A percentile compares a stretch with the other conserved stretches of the same genome.
Evolutionary conservation across 257 asterid species (phyloP).

Genomic region (Salvia rosmarinus): DNA sequence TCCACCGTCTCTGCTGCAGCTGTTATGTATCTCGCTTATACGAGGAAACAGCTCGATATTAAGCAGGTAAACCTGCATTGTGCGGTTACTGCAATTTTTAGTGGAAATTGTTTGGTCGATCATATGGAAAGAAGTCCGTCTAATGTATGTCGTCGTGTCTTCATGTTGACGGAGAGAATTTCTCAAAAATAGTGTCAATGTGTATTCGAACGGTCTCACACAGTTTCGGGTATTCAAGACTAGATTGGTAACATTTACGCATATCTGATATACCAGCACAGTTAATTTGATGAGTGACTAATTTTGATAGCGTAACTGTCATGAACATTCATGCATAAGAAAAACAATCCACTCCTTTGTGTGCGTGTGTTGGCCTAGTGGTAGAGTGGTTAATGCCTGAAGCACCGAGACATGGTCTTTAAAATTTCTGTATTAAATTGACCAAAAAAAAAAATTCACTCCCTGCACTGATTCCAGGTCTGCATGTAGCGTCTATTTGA

Average conservation of each 20-base stretch:
- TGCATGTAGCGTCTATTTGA: slow-evolving; percentile 16
- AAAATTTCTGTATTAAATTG: no score
- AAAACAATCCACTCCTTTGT: not conserved
- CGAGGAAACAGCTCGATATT: slow-evolving; percentile 36
- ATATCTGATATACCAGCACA: not conserved
- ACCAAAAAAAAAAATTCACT: not conserved
- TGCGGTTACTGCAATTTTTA: not conserved
- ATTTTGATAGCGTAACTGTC: no score
- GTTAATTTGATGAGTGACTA: no score
- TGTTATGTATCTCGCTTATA: slow-evolving; percentile 44
- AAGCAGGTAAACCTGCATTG: slow-evolving; percentile 48
- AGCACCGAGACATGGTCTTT: no score
- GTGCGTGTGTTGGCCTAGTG: no score
- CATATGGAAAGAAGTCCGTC: not conserved
- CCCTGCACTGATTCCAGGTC: not conserved
- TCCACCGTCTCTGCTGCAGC: slow-evolving; percentile 65
- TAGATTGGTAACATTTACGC: not conserved
- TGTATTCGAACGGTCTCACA: no score
- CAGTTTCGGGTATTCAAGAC: no score
- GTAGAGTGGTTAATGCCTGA: no score
- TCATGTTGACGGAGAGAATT: not conserved
- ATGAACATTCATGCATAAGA: not conserved
- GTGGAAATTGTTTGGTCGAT: slow-evolving; percentile 17
- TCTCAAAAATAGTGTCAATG: no score
- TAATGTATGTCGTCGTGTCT: not conserved